Base-by-base conservation (phyloP, 2,329 filamentous ascomycete genomes). In the Pyrenophora teres region DNA sequence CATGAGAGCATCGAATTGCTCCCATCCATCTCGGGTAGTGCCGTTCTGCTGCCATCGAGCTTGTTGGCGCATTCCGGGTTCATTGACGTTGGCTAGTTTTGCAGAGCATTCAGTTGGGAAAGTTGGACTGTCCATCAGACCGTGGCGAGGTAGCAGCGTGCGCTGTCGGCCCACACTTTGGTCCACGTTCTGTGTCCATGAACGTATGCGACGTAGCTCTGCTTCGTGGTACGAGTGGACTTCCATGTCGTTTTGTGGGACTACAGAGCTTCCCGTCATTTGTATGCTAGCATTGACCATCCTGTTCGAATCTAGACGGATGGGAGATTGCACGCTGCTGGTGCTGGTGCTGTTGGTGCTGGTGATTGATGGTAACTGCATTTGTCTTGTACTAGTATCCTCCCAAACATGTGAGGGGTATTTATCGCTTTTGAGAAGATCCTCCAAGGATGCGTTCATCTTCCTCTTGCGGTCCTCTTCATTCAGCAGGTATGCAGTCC, bases 401-500 rank as follows among this genome's bases (percentile, higher is more conserved):
- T 62, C 56, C 40, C 43, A 47, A 3, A 64, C 57, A 15, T 56
- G 47, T 2, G 55, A 56, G 1, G 67, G 65, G 43, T 70, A 69
- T 10, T 55, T 57, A 45, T 72, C 69, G 3, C 57, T 53, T 25
- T 64, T 56, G 10, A 69, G 43, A 56, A 72, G 65, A 2, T 27
- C 48, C 31, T 48, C 40, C 19, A 71, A 16, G 15, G 39, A 49
- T 4, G 21, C 13, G 18, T 67, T 57, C 52, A 72, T 64, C 3
- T 59, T 53, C 2, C 46, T 54, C 27, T 61, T 67, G 41, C 59
- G 63, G 9, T 23, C 44, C 31, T 68, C 61, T 40, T 68, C 60
- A n/a, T 54, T 25, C 6, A 68, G 64, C 1, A 70, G 40, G 45
- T 71, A 68, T 1, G 45, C 21, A 21, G 64, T 52, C 70, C 70